Base-by-base conservation (phyloP, 768 basidiomycete genomes). In the Calocybe gangraenosa region DNA sequence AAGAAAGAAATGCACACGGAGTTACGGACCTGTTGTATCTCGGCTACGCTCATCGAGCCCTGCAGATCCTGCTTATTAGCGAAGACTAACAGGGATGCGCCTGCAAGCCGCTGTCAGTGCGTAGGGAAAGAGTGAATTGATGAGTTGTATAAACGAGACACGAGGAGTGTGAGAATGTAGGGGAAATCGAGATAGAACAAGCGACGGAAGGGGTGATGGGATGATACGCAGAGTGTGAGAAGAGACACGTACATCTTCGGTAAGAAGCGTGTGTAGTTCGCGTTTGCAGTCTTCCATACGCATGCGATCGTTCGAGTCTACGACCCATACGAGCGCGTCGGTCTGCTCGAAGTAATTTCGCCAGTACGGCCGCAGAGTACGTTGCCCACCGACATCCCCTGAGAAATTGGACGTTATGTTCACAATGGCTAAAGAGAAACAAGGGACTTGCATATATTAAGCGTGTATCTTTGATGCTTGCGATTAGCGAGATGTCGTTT, bases 341-440 rank as follows among this genome's bases (percentile, higher is more conserved):
- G 96, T 98, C 66, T 93, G 91, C 65, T 99, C 96, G 55, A 98
- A 98, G 68, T 98, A 98, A 65, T 98, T 99, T 19, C 92, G 74
- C 96, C 96, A 99, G 64, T 98, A 98, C 6, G 96, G 95, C 22
- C 96, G 79, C 41, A 99, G 81, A 0, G 92, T 94, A 46, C 86
- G 82, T 64, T 99, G 96, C 18, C 96, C 95, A 28, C 96, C 96
- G 28, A 98, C 92, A 63, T 99, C 96, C 96, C 95, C 94, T 97
- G 56, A 46, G 43, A 44, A 40, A 47, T 42, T 19, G 5, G 37
- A 46, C 39, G 37, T 42, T n/a, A n/a, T n/a, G n/a, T n/a, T n/a
- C n/a, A n/a, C n/a, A n/a, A n/a, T n/a, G n/a, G n/a, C n/a, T n/a
- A n/a, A n/a, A 30, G 42, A 20, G 37, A n/a, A n/a, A 65, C 25